Evolutionary conservation across 164 flowering plant species (phyloP).

Genomic region (Kingdonia uniflora): DNA sequence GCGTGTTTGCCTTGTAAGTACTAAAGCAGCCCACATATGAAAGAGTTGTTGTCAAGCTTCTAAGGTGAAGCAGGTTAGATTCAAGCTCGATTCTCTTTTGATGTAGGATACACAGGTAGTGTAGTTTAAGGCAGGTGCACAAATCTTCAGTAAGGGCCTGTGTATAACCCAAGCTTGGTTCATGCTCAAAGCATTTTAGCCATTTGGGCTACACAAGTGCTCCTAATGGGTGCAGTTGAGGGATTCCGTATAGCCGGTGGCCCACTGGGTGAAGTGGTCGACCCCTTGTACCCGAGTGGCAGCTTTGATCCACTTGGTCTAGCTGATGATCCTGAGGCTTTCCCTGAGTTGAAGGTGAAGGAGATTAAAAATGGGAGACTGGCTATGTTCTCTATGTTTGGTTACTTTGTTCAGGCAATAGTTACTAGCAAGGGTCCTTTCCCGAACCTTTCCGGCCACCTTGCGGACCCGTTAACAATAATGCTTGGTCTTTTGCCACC

Average conservation of each 20-base stretch:
- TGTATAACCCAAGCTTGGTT: too few relatives aligned
- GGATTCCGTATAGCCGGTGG: not conserved
- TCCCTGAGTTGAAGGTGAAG: not conserved
- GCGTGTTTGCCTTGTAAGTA: too few relatives aligned
- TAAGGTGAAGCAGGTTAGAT: not conserved
- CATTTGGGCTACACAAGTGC: too few relatives aligned
- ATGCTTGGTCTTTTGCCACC: too few relatives aligned
- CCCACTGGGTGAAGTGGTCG: too few relatives aligned
- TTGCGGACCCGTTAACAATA: not conserved
- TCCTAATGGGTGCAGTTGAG: too few relatives aligned
- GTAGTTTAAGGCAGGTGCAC: too few relatives aligned
- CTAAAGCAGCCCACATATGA: too few relatives aligned
- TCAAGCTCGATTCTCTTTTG: not conserved
- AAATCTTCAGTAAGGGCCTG: too few relatives aligned
- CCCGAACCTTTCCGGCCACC: not conserved
- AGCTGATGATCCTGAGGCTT: not conserved
- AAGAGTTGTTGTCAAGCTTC: too few relatives aligned
- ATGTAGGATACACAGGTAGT: not conserved
- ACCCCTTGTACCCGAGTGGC: not conserved
- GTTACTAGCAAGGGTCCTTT: not conserved
- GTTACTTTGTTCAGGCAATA: not conserved
- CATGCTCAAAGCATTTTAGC: too few relatives aligned
- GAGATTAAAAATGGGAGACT: not conserved
- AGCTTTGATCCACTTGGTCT: not conserved
- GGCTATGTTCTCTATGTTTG: too few relatives aligned